Percentiles rank a stretch among this genome's conserved stretches.
Conservation (phyloP, 2,329 filamentous ascomycete species). For the Byssochlamys sp. region DNA sequence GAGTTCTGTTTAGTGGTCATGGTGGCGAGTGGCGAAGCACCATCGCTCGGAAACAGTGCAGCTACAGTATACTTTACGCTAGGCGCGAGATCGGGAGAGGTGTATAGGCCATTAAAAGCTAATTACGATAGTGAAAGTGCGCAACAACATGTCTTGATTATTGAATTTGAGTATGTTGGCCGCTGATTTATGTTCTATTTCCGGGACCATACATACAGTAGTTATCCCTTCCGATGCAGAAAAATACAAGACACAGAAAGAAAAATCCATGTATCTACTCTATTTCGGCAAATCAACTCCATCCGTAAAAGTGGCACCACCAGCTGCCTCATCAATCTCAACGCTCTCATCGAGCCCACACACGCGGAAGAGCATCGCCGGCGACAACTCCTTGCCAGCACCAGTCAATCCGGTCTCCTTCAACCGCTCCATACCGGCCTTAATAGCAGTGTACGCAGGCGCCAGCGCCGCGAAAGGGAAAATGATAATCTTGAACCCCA, state of each 20-base stretch:
- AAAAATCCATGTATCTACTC: background rate
- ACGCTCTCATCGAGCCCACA: constrained; percentile 34
- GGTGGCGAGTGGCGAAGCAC: too few relatives aligned
- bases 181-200: too few relatives aligned
- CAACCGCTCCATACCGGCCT: constrained; percentile 27
- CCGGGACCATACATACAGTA: background rate
- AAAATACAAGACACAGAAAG: background rate
- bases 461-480: constrained; percentile 33
- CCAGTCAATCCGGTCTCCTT: constrained; percentile 26
- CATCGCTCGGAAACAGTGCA: too few relatives aligned
- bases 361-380: constrained; percentile 35
- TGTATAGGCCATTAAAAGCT: too few relatives aligned
- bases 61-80: too few relatives aligned
- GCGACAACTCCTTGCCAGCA: constrained; percentile 20
- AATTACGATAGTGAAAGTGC: too few relatives aligned
- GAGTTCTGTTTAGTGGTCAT: too few relatives aligned
- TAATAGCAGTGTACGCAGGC: constrained; percentile 29
- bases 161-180: too few relatives aligned
- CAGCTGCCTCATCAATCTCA: constrained; percentile 31
- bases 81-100: too few relatives aligned
- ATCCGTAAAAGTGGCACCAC: constrained; percentile 21
- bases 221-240: too few relatives aligned
- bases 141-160: too few relatives aligned
- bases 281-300: constrained; percentile 4
- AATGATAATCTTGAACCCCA: constrained; percentile 37